Evolutionary conservation across 371 early-diverging fungal genomes (phyloP).

Genomic region (Syncephalastrum sp.): DNA sequence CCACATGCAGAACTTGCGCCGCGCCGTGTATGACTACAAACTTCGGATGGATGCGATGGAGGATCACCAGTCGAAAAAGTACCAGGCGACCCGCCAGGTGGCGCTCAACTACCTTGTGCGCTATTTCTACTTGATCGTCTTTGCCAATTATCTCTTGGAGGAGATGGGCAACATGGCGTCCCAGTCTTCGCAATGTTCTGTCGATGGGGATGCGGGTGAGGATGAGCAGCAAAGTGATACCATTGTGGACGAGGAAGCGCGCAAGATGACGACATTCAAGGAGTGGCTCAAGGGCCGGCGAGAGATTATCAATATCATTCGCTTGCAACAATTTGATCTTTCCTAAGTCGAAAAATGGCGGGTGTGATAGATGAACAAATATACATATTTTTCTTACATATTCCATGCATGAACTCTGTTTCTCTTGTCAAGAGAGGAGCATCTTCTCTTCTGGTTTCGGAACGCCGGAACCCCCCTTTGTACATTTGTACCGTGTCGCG

Average conservation of each 20-base stretch:
- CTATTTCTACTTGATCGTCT: constrained; percentile 71
- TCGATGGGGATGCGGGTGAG: neutral
- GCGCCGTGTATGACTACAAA: constrained; percentile 68
- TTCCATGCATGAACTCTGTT: too few relatives aligned
- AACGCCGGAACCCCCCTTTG: too few relatives aligned
- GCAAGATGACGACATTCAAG: constrained; percentile 40
- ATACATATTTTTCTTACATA: neutral
- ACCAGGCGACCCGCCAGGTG: constrained; percentile 39
- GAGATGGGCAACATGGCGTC: constrained; percentile 35
- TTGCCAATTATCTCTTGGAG: constrained; percentile 73
- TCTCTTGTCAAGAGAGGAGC: too few relatives aligned
- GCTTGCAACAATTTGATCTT: constrained; percentile 25
- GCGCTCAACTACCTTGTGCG: constrained; percentile 66
- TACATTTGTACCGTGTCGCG: too few relatives aligned
- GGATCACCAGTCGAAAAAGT: constrained; percentile 47
- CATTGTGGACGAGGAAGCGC: constrained; percentile 35
- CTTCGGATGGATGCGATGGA: constrained; percentile 55
- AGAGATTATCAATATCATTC: constrained; percentile 54
- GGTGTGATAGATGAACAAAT: neutral
- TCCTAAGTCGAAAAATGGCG: constrained; percentile 5
- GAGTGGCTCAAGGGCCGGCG: constrained; percentile 54
- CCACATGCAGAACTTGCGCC: constrained; percentile 77
- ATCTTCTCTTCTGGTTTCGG: too few relatives aligned
- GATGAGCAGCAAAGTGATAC: constrained; percentile 13
- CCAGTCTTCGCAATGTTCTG: neutral